phyloP scores from a whole-genome alignment of 148 eudicot genomes.

The Cornus controversa region DNA sequence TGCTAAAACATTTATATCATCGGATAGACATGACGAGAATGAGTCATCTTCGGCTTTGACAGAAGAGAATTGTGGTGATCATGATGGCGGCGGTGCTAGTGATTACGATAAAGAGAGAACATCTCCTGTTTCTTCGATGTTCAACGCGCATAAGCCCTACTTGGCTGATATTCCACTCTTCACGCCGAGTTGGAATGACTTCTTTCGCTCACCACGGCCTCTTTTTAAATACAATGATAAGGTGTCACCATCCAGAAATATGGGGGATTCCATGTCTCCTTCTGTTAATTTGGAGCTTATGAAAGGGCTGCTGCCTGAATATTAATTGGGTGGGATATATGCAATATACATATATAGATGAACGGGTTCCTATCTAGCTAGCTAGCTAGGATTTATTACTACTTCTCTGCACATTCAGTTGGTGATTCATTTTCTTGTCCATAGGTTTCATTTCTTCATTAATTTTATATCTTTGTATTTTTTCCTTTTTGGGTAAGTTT shows the following conservation, averaged over 20 bases:
- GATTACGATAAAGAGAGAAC: too few relatives aligned
- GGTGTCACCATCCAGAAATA: background rate
- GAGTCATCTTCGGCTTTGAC: slow-evolving; percentile 7
- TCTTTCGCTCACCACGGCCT: slow-evolving; percentile 20
- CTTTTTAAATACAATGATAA: slow-evolving; percentile 1
- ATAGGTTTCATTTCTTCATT: background rate
- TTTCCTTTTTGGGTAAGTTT: too few relatives aligned
- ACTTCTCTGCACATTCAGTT: background rate
- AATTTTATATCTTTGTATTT: too few relatives aligned
- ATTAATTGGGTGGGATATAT: too few relatives aligned
- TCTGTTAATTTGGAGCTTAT: too few relatives aligned
- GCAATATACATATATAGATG: too few relatives aligned
- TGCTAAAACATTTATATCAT: too few relatives aligned
- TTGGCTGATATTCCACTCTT: slow-evolving; percentile 33
- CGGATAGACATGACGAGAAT: background rate
- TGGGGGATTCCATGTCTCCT: slow-evolving; percentile 3
- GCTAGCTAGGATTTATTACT: background rate
- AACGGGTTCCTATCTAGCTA: too few relatives aligned
- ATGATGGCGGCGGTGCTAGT: too few relatives aligned
- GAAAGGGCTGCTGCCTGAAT: slow-evolving; percentile 10
- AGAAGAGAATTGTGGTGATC: background rate
- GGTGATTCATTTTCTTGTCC: background rate
- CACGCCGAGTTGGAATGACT: slow-evolving; percentile 27
- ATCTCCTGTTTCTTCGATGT: slow-evolving; percentile 18
- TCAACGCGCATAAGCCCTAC: background rate